Evolutionary conservation across 2,329 filamentous ascomycete species (phyloP).

Genomic region (Penicillium janthinellum): DNA sequence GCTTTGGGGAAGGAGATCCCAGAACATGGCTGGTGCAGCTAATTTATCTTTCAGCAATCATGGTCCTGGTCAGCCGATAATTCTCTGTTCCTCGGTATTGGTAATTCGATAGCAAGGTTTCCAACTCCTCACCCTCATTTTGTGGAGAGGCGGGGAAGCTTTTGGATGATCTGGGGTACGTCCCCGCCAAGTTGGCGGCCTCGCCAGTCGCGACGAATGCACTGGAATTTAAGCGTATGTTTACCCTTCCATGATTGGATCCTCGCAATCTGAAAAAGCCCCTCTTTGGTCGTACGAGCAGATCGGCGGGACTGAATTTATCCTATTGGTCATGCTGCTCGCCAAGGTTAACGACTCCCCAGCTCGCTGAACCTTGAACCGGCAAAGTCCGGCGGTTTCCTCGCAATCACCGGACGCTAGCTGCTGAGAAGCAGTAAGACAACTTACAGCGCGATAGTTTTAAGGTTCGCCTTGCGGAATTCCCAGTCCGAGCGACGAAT

Average conservation of each 20-base stretch:
- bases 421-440: too few species aligned
- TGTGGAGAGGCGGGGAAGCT: conserved; percentile 2
- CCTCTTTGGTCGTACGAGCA: neutral
- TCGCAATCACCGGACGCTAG: too few species aligned
- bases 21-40: neutral
- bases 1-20: neutral
- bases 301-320: neutral
- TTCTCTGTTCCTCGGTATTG: neutral
- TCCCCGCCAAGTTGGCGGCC: neutral
- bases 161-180: neutral
- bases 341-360: neutral
- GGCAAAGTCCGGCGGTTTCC: too few species aligned
- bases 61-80: neutral
- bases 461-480: neutral
- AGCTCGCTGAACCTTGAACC: too few species aligned
- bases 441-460: neutral
- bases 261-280: neutral
- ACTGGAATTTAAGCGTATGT: neutral
- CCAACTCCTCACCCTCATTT: neutral
- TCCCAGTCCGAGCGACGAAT: conserved; percentile 1
- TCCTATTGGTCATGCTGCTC: neutral
- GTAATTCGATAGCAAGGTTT: neutral
- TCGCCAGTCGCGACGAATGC: too few species aligned
- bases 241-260: neutral
- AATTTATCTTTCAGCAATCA: neutral